Evolutionary conservation across 2,329 filamentous ascomycete genomes (phyloP).

Genomic region (Hypomyces perniciosus): DNA sequence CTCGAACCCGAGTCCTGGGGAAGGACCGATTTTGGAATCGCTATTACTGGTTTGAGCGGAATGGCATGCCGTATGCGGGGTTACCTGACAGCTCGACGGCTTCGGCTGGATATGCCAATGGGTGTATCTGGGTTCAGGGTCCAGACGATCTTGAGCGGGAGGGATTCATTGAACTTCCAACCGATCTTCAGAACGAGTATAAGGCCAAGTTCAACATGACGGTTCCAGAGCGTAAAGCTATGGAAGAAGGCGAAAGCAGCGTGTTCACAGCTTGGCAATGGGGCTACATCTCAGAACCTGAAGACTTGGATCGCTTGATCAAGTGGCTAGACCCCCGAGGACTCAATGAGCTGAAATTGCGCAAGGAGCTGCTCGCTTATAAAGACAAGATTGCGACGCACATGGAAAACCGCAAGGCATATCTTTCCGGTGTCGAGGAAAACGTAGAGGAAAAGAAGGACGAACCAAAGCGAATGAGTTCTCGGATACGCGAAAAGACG

Average conservation of each 20-base stretch:
- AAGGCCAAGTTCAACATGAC: slow-evolving; percentile 72
- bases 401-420: slow-evolving; percentile 74
- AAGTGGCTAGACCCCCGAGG: slow-evolving; percentile 86
- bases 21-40: slow-evolving; percentile 97
- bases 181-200: slow-evolving; percentile 70
- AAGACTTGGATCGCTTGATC: slow-evolving; percentile 71
- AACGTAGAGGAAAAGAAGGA: slow-evolving; percentile 36
- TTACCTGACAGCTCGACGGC: slow-evolving; percentile 84
- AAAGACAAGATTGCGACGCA: slow-evolving; percentile 68
- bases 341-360: slow-evolving; percentile 76
- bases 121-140: slow-evolving; percentile 92
- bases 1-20: slow-evolving; percentile 80
- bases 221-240: slow-evolving; percentile 74
- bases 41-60: slow-evolving; percentile 99
- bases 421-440: slow-evolving; percentile 42
- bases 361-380: slow-evolving; percentile 77
- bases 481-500: slow-evolving; percentile 40
- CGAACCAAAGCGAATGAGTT: slow-evolving; percentile 39
- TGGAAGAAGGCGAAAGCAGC: slow-evolving; percentile 78
- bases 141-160: slow-evolving; percentile 82
- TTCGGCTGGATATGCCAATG: slow-evolving; percentile 83
- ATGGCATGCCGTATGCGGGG: slow-evolving; percentile 93
- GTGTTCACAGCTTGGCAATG: slow-evolving; percentile 75
- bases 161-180: slow-evolving; percentile 74
- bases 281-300: slow-evolving; percentile 83